phyloP scores from a whole-genome alignment of 2,329 filamentous ascomycete genomes.

The Cladorrhinum sp. region DNA sequence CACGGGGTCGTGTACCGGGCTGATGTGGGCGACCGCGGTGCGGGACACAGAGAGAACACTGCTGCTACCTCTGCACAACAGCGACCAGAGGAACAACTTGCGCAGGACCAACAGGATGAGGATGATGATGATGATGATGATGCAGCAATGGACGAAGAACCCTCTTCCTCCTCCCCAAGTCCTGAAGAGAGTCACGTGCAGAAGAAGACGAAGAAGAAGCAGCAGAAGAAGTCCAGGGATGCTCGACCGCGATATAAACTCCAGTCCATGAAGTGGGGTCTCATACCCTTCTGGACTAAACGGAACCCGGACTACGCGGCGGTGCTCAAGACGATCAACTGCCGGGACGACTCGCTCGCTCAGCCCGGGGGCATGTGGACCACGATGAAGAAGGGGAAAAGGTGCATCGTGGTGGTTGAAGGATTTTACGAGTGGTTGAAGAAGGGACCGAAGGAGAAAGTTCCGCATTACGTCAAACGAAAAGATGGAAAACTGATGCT shows the following conservation, averaged over 20 bases:
- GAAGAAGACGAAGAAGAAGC: not conserved
- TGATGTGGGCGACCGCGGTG: conserved; percentile 61
- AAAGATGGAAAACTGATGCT: conserved; percentile 82
- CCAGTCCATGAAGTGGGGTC: conserved; percentile 93
- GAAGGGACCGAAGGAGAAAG: conserved; percentile 62
- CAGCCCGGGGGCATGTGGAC: conserved; percentile 83
- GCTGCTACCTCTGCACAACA: not conserved
- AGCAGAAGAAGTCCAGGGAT: not conserved
- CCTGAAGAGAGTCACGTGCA: no score
- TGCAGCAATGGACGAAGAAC: no score
- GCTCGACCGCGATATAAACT: conserved; percentile 64
- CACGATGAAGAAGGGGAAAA: conserved; percentile 82
- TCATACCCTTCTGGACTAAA: conserved; percentile 93
- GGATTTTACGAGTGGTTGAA: conserved; percentile 98
- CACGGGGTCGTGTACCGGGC: conserved; percentile 84
- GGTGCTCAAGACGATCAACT: conserved; percentile 90
- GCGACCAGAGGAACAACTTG: not conserved
- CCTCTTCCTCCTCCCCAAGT: no score
- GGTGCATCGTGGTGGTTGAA: conserved; percentile 83
- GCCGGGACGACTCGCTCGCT: conserved; percentile 80
- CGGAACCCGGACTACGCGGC: conserved; percentile 72
- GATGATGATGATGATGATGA: not conserved
- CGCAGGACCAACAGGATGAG: not conserved
- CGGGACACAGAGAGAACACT: conserved; percentile 34
- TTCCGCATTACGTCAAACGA: conserved; percentile 80